Evolutionary conservation across 805 yeast species (phyloP).

Genomic region (Yarrowia sp.): DNA sequence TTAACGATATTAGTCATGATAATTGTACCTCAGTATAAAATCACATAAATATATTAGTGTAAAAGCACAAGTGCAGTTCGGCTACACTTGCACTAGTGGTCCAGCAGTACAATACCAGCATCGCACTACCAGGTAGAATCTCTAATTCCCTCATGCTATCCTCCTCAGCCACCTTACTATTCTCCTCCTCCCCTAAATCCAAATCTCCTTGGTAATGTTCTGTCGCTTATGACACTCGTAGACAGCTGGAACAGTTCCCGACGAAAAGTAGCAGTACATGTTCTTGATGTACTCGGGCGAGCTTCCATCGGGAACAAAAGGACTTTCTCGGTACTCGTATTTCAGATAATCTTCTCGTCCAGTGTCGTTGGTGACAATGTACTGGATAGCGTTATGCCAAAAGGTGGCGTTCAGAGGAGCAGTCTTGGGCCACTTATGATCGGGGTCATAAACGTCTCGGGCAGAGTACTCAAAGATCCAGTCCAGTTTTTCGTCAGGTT

Average conservation of each 20-base stretch:
- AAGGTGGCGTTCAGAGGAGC: slow-evolving; percentile 64
- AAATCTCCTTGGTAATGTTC: slow-evolving; percentile 23
- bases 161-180: too few species aligned
- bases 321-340: slow-evolving; percentile 51
- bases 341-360: slow-evolving; percentile 45
- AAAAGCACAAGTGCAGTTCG: too few species aligned
- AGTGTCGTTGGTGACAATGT: slow-evolving; percentile 35
- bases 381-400: slow-evolving; percentile 46
- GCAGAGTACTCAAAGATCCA: slow-evolving; percentile 60
- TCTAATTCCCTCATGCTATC: too few species aligned
- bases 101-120: too few species aligned
- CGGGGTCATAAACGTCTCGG: slow-evolving; percentile 44
- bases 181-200: background rate
- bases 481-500: slow-evolving; percentile 42
- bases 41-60: too few species aligned
- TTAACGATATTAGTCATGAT: too few species aligned
- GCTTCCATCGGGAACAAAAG: slow-evolving; percentile 50
- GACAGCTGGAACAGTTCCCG: slow-evolving; percentile 34
- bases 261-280: slow-evolving; percentile 42
- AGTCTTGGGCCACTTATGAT: slow-evolving; percentile 52
- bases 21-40: too few species aligned
- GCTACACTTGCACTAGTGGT: too few species aligned
- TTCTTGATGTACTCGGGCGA: slow-evolving; percentile 37
- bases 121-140: too few species aligned
- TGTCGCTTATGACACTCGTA: slow-evolving; percentile 28